phyloP scores from a whole-genome alignment of 768 basidiomycete genomes.

The Dendrothele bispora region DNA sequence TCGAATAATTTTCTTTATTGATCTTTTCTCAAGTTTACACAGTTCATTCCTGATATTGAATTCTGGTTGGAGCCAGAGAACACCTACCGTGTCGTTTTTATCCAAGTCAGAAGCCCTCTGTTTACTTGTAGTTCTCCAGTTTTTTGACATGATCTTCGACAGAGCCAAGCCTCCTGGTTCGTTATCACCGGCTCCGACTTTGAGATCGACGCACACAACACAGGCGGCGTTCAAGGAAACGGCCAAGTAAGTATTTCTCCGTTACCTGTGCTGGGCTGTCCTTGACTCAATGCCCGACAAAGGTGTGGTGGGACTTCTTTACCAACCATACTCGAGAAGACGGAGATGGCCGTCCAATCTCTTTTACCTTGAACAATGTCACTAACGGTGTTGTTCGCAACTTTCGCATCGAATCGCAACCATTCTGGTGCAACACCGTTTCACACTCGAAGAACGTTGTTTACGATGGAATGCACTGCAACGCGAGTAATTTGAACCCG shows the following conservation, averaged over 20 bases:
- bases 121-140: neutral
- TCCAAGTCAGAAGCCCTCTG: conserved; percentile 41
- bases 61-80: conserved; percentile 56
- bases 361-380: conserved; percentile 49
- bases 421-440: conserved; percentile 62
- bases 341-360: conserved; percentile 59
- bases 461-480: conserved; percentile 58
- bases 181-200: conserved; percentile 59
- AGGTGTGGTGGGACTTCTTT: conserved; percentile 61
- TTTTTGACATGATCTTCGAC: neutral
- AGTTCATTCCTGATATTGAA: conserved; percentile 56
- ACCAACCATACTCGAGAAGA: conserved; percentile 44
- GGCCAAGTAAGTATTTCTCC: too few species aligned
- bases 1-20: neutral
- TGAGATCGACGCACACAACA: conserved; percentile 52
- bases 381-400: conserved; percentile 40
- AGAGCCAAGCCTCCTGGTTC: conserved; percentile 67
- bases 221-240: conserved; percentile 59
- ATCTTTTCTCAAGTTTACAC: neutral
- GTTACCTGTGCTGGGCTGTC: too few species aligned
- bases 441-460: conserved; percentile 48
- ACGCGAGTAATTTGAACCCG: conserved; percentile 57
- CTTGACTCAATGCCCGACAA: too few species aligned
- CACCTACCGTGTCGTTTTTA: conserved; percentile 62
- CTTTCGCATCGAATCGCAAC: conserved; percentile 53